phyloP scores from a whole-genome alignment of 139 green algal genomes.

The Chlamydomonas eustigma region DNA sequence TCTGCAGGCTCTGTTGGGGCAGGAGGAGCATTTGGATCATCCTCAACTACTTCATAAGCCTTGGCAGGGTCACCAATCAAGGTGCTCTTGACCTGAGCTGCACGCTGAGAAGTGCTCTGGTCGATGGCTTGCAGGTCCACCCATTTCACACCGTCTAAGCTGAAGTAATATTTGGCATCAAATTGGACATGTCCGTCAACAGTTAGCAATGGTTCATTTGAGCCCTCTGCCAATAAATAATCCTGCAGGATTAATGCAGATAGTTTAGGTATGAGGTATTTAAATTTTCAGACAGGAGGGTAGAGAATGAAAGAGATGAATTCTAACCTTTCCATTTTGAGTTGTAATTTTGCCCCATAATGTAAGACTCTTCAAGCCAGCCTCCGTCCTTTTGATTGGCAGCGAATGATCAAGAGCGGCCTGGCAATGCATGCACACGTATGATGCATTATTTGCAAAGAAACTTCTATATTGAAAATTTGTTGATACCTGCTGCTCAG shows the following conservation, averaged over 20 bases:
- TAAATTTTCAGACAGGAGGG: background rate
- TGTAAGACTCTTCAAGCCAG: conserved; percentile 47
- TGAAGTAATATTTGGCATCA: conserved; percentile 66
- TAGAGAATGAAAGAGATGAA: background rate
- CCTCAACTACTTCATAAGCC: conserved; percentile 22
- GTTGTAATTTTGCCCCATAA: conserved; percentile 57
- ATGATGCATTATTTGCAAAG: background rate
- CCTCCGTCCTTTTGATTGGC: conserved; percentile 59
- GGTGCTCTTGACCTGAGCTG: conserved; percentile 3
- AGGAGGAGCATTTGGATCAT: conserved; percentile 31
- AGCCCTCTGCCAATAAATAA: conserved; percentile 66
- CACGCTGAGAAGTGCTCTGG: conserved; percentile 25
- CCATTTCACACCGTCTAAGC: conserved; percentile 66
- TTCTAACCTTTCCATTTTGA: conserved; percentile 58
- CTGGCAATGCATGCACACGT: conserved; percentile 27
- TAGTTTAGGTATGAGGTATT: background rate
- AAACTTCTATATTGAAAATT: background rate
- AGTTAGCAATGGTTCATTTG: conserved; percentile 31
- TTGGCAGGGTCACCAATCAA: conserved; percentile 42
- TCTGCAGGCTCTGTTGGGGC: conserved; percentile 14
- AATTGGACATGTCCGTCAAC: conserved; percentile 29
- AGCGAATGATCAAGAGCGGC: conserved; percentile 57
- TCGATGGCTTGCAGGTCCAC: conserved; percentile 55
- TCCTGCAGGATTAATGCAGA: conserved; percentile 22
- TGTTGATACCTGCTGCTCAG: conserved; percentile 47